Percentiles rank a stretch among this genome's conserved stretches.
phyloP scores from a whole-genome alignment of 805 yeast species.

The Myxozyma melibiosi region DNA sequence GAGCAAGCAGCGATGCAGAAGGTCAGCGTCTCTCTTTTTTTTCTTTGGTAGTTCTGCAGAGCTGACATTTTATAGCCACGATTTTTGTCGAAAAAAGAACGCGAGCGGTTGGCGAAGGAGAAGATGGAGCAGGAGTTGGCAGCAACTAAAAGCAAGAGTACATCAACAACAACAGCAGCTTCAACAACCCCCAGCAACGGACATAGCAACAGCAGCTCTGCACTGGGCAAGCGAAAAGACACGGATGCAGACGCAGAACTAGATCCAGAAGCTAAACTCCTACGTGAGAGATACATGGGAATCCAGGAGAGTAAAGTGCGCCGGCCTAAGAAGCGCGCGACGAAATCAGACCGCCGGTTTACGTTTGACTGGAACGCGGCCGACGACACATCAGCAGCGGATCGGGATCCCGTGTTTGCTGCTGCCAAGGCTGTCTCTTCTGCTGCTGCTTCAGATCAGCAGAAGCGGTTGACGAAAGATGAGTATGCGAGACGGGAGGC shows the following conservation, averaged over 20 bases:
- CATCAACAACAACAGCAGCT: not conserved
- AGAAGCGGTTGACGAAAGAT: too few relatives aligned
- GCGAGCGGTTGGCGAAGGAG: slow-evolving; percentile 44
- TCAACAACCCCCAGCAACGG: not conserved
- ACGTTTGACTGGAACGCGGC: slow-evolving; percentile 67
- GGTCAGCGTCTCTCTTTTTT: slow-evolving; percentile 8
- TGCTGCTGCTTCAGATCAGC: slow-evolving; percentile 1
- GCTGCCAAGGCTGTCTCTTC: slow-evolving; percentile 18
- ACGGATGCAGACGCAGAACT: not conserved
- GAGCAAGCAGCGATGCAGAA: slow-evolving; percentile 28
- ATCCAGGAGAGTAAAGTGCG: slow-evolving; percentile 10
- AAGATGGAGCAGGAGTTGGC: slow-evolving; percentile 25
- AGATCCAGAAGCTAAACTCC: slow-evolving; percentile 20
- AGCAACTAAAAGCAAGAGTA: not conserved
- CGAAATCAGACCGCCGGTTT: slow-evolving; percentile 47
- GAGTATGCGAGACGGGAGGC: slow-evolving; percentile 15
- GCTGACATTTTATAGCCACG: slow-evolving; percentile 39
- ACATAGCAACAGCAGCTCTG: too few relatives aligned
- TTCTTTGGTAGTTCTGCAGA: not conserved
- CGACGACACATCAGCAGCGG: slow-evolving; percentile 61
- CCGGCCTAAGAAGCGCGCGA: slow-evolving; percentile 23
- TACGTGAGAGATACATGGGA: slow-evolving; percentile 32
- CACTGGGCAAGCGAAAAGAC: not conserved
- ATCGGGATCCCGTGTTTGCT: slow-evolving; percentile 48
- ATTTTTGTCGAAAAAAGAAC: slow-evolving; percentile 52